Percentiles rank a stretch among this genome's conserved stretches.
Evolutionary conservation across 176 grass and related monocot species (phyloP).

Genomic region (Bothriochloa decipiens): DNA sequence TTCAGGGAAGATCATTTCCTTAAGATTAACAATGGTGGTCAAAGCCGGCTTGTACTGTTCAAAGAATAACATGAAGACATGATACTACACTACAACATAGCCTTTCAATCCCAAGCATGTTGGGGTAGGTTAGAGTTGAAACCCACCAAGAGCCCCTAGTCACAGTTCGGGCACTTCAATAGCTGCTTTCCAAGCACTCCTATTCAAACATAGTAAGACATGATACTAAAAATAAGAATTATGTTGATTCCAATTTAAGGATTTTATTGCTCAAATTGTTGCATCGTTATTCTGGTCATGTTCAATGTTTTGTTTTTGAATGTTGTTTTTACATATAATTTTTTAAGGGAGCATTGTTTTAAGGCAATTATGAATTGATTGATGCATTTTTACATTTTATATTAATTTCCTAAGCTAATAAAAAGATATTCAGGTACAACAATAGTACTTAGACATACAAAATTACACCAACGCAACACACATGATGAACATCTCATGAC

Average conservation of each 20-base stretch:
- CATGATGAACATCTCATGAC: neutral
- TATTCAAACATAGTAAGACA: too few species aligned
- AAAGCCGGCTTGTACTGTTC: neutral
- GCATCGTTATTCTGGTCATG: neutral
- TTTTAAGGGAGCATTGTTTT: neutral
- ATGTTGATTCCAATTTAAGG: neutral
- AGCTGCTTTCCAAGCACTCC: too few species aligned
- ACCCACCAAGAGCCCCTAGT: too few species aligned
- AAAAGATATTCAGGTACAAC: neutral
- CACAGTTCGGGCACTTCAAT: too few species aligned
- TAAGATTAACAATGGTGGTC: too few species aligned
- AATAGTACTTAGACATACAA: neutral
- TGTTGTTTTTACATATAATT: neutral
- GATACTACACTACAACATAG: too few species aligned
- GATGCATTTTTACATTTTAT: neutral
- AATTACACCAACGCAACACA: neutral
- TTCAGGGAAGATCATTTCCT: too few species aligned
- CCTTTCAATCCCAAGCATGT: too few species aligned
- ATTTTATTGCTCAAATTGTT: neutral
- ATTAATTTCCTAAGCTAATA: neutral
- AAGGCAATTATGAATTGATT: neutral
- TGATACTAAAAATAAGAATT: neutral
- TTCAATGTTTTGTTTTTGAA: neutral
- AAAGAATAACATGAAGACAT: conserved; percentile 1
- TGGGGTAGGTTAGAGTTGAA: too few species aligned